Evolutionary conservation across 805 yeast species (phyloP).

Genomic region (Candida cerambycidarum): DNA sequence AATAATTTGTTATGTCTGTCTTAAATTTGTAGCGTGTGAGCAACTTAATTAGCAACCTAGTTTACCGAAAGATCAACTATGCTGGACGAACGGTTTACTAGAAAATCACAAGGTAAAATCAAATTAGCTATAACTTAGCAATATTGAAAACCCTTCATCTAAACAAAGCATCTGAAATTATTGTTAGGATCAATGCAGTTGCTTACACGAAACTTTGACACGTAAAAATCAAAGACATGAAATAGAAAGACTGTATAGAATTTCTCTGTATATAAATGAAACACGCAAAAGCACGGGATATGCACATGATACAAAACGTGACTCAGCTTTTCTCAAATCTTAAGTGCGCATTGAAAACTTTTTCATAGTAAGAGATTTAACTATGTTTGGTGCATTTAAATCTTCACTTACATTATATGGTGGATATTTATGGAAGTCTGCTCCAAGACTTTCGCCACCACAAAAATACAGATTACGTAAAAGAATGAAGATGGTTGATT

Average conservation of each 20-base stretch:
- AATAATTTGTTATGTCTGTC: not conserved
- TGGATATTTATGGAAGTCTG: conserved; percentile 69
- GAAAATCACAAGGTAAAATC: too few species aligned
- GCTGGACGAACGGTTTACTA: too few species aligned
- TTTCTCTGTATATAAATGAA: not conserved
- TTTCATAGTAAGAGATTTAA: not conserved
- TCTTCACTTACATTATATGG: conserved; percentile 57
- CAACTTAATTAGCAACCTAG: not conserved
- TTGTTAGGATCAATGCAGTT: not conserved
- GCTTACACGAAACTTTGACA: not conserved
- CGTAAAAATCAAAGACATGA: not conserved
- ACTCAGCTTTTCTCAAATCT: not conserved
- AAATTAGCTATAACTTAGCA: too few species aligned
- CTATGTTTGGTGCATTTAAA: conserved; percentile 74
- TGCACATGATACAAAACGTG: not conserved
- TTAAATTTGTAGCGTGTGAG: not conserved
- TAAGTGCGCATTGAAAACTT: conserved; percentile 10
- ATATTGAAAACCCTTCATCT: not conserved
- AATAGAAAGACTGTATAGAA: not conserved
- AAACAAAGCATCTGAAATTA: not conserved
- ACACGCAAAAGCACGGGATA: not conserved
- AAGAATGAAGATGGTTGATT: conserved; percentile 80
- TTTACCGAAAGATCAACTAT: too few species aligned
- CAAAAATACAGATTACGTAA: conserved; percentile 85
- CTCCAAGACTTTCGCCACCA: conserved; percentile 59